Base-by-base conservation (phyloP, 345 rosid genomes). In the Acer yangbiense region DNA sequence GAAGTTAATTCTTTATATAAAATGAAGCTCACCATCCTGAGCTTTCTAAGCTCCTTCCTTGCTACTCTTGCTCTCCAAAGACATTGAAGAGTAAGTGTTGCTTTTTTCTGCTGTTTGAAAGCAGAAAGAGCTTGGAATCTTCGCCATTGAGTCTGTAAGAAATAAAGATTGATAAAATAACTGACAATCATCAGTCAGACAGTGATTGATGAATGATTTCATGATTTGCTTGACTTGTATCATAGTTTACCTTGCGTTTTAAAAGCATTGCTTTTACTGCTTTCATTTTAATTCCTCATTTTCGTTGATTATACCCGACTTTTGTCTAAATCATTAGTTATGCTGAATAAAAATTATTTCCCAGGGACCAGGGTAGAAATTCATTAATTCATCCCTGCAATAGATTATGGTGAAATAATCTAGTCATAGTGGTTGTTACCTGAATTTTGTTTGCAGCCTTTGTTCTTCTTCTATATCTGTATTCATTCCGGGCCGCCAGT, bases 31-130 rank as follows among this genome's bases (percentile, higher is more conserved):
- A 89, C 93, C 90, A 89, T 83, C 76, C 57, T 85, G 58, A 89
- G 93, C 77, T 78, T 88, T 79, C 88, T 82, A n/a, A 89, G 90
- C 77, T 91, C 91, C 81, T 82, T 88, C 79, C 89, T 79, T 35
- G 95, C 92, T 67, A 83, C 83, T 79, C 77, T 89, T 20, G 82
- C 81, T 81, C 92, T 88, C 92, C 92, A 87, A n/a, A 82, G 85
- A 79, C 92, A 86, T 80, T 89, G 93, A 71, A 86, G 65, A 16
- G 74, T 75, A 32, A 91, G 77, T n/a, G 89, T 82, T 83, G 90
- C 87, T 72, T 82, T 86, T 78, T 71, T 85, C 71, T 83, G 80
- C 74, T 81, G 64, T 29, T 83, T 82, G 82, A 89, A 91, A 32
- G 83, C 76, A 44, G 81, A 83, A 44, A 78, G 76, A 77, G 89